Evolutionary conservation across 345 rosid genomes (phyloP).

Genomic region (Aethionema arabicum): DNA sequence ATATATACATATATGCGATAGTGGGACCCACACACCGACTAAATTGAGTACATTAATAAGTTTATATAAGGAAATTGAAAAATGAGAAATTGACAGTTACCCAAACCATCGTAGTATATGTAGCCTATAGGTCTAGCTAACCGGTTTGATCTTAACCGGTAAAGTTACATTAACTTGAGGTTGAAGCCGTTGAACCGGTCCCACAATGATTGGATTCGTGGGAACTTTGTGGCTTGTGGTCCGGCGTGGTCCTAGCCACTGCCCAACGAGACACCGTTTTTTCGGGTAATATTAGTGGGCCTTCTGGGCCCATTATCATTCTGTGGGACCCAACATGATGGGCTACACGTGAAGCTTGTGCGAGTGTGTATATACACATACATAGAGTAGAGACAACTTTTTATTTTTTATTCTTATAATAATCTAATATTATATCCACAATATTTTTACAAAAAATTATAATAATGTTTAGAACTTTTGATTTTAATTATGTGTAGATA

Average conservation of each 20-base stretch:
- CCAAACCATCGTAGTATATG: constrained; percentile 25
- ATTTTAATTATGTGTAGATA: no score
- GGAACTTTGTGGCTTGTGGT: not conserved
- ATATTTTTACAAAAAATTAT: no score
- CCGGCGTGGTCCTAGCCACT: constrained; percentile 44
- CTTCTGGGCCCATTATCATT: constrained; percentile 26
- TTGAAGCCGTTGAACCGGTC: constrained; percentile 35
- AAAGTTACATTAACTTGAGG: constrained; percentile 23
- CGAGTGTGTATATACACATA: constrained; percentile 5
- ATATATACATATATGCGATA: not conserved
- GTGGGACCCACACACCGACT: constrained; percentile 32
- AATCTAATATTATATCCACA: no score
- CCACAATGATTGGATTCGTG: constrained; percentile 36
- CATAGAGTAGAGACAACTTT: no score
- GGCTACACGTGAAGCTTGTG: constrained; percentile 37
- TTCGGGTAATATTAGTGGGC: constrained; percentile 24
- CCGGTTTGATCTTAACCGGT: constrained; percentile 29
- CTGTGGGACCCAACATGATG: constrained; percentile 12
- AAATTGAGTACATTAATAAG: constrained; percentile 17
- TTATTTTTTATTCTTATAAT: no score
- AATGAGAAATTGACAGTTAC: constrained; percentile 26
- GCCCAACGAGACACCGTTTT: constrained; percentile 35
- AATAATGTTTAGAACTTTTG: no score
- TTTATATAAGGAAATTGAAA: constrained; percentile 24
- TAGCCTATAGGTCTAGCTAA: not conserved